Evolutionary conservation across 768 basidiomycete species (phyloP), one percentile per base, ranked within the genome.

Genomic region (Boletus pseudopeckii): DNA sequence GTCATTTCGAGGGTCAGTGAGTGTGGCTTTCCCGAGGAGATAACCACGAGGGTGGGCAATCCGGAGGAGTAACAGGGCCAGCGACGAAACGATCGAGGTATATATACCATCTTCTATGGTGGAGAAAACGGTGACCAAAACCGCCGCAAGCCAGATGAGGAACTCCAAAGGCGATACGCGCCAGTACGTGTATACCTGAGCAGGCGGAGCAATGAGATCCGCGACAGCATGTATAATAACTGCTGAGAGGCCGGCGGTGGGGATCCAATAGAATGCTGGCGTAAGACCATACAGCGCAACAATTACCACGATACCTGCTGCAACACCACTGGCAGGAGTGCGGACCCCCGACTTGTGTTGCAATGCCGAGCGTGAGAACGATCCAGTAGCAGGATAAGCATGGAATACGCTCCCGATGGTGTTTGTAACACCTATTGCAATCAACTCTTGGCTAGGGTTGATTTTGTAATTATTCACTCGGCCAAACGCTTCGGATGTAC

Each of bases 291-390:
- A 99, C 9, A 99, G 75, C 0, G 97, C 93, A 54, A 98, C 86
- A 52, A 98, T 79, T 60, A 98, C 96, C 42, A 95, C 85, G 36
- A 96, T 69, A 26, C 91, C 87, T 20, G 92, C 88, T 60, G 89
- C 67, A 53, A 94, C 78, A 52, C 97, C 97, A 11, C 90, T 93
- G 10, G 86, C 78, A 8, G 97, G 97, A 3, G 97, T 98, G 48
- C 96, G 84, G n/a, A 98, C 96, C 45, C 97, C 97, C 0, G 92
- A 95, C 71, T 96, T 98, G 30, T 90, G 85, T 72, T 97, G 94
- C 66, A 99, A 77, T 2, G 97, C 97, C 3, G 94, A 90, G n/a
- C 97, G 90, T 37, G 95, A 97, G 81, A 99, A 99, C 1, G 95
- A 98, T 2, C 97, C 97, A 13, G 97, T 99, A 0, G 96, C 92